Evolutionary conservation across 306 rosid species (phyloP), one percentile per base, ranked within the genome.

Genomic region (Crataegus laevigata): DNA sequence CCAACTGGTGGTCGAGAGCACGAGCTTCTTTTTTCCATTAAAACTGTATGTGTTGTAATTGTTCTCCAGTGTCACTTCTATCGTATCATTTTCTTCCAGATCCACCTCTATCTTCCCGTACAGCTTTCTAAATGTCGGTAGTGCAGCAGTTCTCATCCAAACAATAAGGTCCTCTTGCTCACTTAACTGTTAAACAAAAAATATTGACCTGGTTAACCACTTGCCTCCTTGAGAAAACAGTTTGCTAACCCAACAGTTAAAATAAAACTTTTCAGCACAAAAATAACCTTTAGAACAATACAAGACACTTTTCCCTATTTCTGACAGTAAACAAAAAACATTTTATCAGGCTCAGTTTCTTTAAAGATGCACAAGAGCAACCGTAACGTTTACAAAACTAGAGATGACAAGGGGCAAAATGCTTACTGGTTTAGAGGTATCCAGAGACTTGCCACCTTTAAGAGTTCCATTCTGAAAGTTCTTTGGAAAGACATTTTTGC

Each of bases 61-160:
- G 87, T 90, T 90, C 61, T 67, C 1, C 86, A 90, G 63, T 14
- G 11, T 47, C 85, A 90, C 93, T 7, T 22, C 7, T 67, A 90
- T 50, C 21, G 0, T 12, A 62, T 88, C 93, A 80, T 77, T 69
- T 76, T 3, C 59, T 76, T 84, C 65, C 11, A 90, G 89, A 80
- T 90, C 93, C 80, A 62, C 82, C 79, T 88, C 91, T 78, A 90
- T 88, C 85, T 69, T 88, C 77, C 96, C 96, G 24, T 90, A 90
- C 84, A 90, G 69, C 80, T 90, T 90, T 80, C 92, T 86, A 75
- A 90, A 90, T 47, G 96, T 90, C 61, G 96, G 96, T 80, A 90
- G 80, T 25, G 96, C 96, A 28, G 96, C 96, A 28, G 96, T 88
- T 74, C 96, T 83, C 96, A 90, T 90, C 96, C 96, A 90, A 43